A percentile compares a stretch with the other conserved stretches of the same genome.
phyloP scores from a whole-genome alignment of 108 stramenopile species.

The Aurantiochytrium sp. region DNA sequence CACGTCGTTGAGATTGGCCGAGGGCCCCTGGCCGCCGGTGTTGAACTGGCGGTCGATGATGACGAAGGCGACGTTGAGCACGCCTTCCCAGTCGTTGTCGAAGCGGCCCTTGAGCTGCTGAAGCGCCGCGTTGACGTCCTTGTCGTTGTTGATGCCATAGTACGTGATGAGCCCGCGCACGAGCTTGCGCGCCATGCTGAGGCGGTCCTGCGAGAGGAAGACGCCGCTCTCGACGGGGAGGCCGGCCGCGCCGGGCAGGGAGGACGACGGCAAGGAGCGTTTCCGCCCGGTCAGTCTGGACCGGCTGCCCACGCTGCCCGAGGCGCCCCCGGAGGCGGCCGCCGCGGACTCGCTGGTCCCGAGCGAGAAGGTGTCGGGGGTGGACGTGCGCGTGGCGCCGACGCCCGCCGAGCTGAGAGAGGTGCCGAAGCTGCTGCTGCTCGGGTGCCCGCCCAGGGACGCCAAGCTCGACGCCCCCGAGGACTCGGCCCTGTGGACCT shows the following conservation, averaged over 20 bases:
- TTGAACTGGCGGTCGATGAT: not conserved
- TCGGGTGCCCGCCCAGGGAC: no score
- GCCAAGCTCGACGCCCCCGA: no score
- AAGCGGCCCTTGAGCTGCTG: not conserved
- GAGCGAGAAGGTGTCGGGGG: no score
- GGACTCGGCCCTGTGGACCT: no score
- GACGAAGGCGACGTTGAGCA: not conserved
- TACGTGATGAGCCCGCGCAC: not conserved
- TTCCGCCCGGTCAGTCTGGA: no score
- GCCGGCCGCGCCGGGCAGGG: not conserved
- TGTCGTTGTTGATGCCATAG: not conserved
- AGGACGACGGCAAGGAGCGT: not conserved
- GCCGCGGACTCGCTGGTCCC: no score
- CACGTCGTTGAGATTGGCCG: not conserved
- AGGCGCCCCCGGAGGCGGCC: no score
- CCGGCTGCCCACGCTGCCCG: no score
- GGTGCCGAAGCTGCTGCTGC: no score
- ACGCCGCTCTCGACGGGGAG: not conserved
- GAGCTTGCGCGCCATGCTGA: not conserved
- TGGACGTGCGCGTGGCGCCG: no score
- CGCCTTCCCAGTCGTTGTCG: not conserved
- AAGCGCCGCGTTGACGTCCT: not conserved
- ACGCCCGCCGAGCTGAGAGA: no score
- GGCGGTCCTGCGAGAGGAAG: not conserved
- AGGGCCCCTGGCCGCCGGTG: not conserved